Conservation (phyloP, 768 basidiomycete species). For the Hygrocybe coccinea region DNA sequence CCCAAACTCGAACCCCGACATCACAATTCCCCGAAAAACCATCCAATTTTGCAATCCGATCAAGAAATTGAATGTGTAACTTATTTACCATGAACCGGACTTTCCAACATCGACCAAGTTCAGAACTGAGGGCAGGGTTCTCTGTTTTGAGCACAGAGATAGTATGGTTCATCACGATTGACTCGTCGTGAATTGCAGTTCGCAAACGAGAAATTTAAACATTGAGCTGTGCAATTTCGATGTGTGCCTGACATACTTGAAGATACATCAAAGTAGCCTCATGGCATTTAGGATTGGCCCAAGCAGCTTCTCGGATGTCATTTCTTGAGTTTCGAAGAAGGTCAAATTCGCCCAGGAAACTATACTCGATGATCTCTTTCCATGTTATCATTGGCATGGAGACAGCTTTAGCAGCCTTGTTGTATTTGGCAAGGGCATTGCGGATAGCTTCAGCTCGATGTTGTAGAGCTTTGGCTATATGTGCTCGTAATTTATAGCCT, state of each 20-base stretch:
- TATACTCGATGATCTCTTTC: slow-evolving; percentile 16
- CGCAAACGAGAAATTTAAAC: slow-evolving; percentile 28
- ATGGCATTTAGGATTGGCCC: slow-evolving; percentile 25
- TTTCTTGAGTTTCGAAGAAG: slow-evolving; percentile 28
- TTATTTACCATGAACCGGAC: too few relatives aligned
- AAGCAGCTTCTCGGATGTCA: slow-evolving; percentile 24
- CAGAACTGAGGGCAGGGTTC: background rate
- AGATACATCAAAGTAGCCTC: slow-evolving; percentile 25
- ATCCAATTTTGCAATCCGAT: too few relatives aligned
- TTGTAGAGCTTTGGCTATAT: slow-evolving; percentile 34
- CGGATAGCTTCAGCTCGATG: slow-evolving; percentile 28
- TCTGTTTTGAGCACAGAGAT: background rate
- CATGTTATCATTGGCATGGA: slow-evolving; percentile 19
- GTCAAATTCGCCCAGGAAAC: slow-evolving; percentile 28
- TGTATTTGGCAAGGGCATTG: slow-evolving; percentile 29
- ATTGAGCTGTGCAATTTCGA: slow-evolving; percentile 30
- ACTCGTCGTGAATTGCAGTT: slow-evolving; percentile 26
- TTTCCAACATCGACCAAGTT: background rate
- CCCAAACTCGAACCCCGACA: too few relatives aligned
- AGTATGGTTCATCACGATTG: too few relatives aligned
- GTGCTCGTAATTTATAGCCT: slow-evolving; percentile 33
- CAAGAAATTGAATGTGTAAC: too few relatives aligned
- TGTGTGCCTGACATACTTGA: slow-evolving; percentile 24
- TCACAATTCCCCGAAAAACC: too few relatives aligned
- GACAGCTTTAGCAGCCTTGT: slow-evolving; percentile 21